Evolutionary conservation across 2,329 filamentous ascomycete genomes (phyloP), one percentile per base, ranked within the genome.

Genomic region (Colletotrichum acutatum): DNA sequence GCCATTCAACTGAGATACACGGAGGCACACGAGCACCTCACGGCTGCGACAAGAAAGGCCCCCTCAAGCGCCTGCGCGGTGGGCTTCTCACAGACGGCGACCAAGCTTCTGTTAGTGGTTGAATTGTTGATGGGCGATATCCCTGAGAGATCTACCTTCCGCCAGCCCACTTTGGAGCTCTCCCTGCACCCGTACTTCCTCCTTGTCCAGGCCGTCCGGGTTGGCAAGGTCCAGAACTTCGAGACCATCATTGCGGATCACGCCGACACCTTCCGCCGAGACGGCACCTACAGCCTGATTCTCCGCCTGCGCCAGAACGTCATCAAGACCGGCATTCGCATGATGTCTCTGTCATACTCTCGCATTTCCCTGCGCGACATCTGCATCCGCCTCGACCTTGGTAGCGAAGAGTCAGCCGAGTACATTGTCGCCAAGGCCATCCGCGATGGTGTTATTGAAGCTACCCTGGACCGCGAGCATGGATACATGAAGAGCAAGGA

Each of bases 391-490:
- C 89, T 99, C 63, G 95, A 97, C 65, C 88, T 99, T 11, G 95
- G 97, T 76, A 97, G 94, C 78, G 97, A 99, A 82, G 97, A 99
- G 87, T 98, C 95, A 54, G 97, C 97, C 12, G 97, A 99, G 85
- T 99, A 99, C 84, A 99, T 99, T 82, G 97, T 98, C 46, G 97
- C 97, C 76, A 99, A 99, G 88, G 97, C 97, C 1, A 99, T 99
- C 78, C 91, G 97, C 24, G 97, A 99, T 79, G 97, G 97, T 72
- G 97, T 98, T 68, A 98, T 98, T 71, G 96, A 98, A 87, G 96
- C 96, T 42, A 95, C 93, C 2, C 87, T 98, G 74, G 96, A 99
- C 82, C 94, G 97, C 75, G 95, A 98, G 87, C 92, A 92, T 76
- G 97, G 97, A 0, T 98, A 95, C 85, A 98, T 98, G 95, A 97